Percentiles rank a stretch among this genome's conserved stretches.
Evolutionary conservation across 345 rosid species (phyloP).

Genomic region (Aquilaria yunnanensis): DNA sequence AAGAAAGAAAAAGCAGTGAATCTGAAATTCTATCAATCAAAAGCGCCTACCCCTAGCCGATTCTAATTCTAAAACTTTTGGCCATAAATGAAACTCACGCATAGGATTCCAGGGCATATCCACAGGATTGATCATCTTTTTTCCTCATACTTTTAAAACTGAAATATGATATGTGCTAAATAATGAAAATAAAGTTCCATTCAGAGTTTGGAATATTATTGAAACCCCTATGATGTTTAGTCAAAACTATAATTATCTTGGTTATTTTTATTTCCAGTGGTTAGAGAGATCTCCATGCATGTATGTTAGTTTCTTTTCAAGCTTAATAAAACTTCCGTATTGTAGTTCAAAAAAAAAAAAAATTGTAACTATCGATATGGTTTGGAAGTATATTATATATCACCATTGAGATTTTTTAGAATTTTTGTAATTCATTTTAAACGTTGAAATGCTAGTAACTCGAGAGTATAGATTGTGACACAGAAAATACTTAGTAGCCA

Average conservation of each 20-base stretch:
- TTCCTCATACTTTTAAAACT: neutral
- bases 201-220: no score
- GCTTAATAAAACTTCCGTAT: no score
- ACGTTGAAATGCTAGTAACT: no score
- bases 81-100: slow-evolving; percentile 23
- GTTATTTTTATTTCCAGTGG: slow-evolving; percentile 15
- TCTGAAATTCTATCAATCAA: slow-evolving; percentile 24
- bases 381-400: no score
- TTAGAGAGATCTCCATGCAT: neutral
- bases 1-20: slow-evolving; percentile 31
- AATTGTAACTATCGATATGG: no score
- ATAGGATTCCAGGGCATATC: slow-evolving; percentile 38
- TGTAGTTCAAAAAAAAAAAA: no score
- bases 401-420: no score
- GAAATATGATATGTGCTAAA: slow-evolving; percentile 16
- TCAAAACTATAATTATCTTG: slow-evolving; percentile 8
- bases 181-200: neutral
- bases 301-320: no score
- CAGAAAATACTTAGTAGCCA: no score
- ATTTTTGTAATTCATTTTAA: no score
- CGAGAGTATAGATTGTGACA: no score
- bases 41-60: slow-evolving; percentile 10
- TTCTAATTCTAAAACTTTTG: slow-evolving; percentile 23
- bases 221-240: slow-evolving; percentile 1
- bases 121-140: neutral